These are phyloP conservation scores for Penicillium sp. DNA, from an alignment of 2,329 filamentous ascomycete genomes.

Conservation along the genomic window DNA sequence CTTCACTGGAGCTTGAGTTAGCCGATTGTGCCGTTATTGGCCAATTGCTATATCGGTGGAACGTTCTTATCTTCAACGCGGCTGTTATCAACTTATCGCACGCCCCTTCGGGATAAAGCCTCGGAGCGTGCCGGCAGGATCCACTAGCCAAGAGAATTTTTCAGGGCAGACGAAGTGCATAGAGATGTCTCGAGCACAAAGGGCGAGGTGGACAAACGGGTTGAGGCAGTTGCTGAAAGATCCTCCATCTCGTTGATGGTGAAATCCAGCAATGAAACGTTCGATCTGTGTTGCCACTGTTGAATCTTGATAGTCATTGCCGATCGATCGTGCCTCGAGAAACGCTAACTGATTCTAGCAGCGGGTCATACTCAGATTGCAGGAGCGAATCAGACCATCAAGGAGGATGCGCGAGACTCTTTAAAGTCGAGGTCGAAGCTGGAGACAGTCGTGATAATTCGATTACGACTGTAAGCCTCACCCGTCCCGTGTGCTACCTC, in stretches of 20 bases:
- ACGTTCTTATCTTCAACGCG: background rate
- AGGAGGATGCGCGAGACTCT: background rate
- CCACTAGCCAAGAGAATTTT: background rate
- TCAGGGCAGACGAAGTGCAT: background rate
- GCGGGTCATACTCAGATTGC: background rate
- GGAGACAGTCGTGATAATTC: background rate
- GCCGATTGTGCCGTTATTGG: background rate
- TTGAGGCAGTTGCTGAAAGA: background rate
- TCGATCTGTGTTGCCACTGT: no score
- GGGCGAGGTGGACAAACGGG: background rate
- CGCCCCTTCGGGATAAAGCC: background rate
- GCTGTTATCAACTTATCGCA: slow-evolving; percentile 4
- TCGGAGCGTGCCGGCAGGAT: slow-evolving; percentile 4
- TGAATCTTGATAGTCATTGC: no score
- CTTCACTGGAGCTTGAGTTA: background rate
- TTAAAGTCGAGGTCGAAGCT: background rate
- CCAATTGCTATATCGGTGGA: background rate
- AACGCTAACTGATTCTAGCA: background rate
- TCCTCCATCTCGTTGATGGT: background rate
- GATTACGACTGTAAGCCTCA: no score
- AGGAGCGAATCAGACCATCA: background rate
- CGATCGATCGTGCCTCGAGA: background rate
- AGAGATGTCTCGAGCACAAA: background rate
- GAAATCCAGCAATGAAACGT: no score
- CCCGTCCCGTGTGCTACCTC: background rate